phyloP scores from a whole-genome alignment of 2,329 filamentous ascomycete genomes.

The Hypoxylon sp. region DNA sequence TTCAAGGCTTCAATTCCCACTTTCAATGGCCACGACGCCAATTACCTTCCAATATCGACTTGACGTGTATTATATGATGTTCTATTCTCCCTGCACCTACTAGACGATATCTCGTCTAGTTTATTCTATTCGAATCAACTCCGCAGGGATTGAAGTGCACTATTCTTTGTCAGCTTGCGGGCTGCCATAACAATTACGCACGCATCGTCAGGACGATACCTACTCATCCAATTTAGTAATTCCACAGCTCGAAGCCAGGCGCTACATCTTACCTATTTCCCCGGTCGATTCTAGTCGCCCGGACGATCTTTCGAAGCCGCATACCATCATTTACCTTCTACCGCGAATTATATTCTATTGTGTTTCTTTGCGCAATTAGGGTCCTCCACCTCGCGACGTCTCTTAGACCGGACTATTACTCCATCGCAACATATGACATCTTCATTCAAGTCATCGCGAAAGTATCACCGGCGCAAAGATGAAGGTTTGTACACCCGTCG shows the following conservation, averaged over 20 bases:
- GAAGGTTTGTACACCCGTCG: conserved; percentile 48
- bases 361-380: conserved; percentile 1
- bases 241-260: conserved; percentile 18
- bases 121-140: conserved; percentile 39
- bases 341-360: conserved; percentile 8
- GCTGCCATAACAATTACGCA: conserved; percentile 8
- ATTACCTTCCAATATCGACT: conserved; percentile 24
- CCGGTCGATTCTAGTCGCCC: conserved; percentile 5
- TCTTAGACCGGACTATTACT: conserved; percentile 4
- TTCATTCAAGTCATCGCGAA: conserved; percentile 26
- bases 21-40: conserved; percentile 30
- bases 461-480: conserved; percentile 45
- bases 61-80: conserved; percentile 44
- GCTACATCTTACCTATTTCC: conserved; percentile 10
- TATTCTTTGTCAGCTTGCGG: conserved; percentile 34
- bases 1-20: conserved; percentile 31
- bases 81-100: conserved; percentile 46
- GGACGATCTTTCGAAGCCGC: conserved; percentile 12
- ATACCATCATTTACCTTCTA: conserved; percentile 7
- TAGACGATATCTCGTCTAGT: conserved; percentile 52
- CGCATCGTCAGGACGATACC: conserved; percentile 40
- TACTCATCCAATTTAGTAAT: conserved; percentile 7
- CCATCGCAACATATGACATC: conserved; percentile 32
- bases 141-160: conserved; percentile 42
- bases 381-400: neutral